Evolutionary conservation across 202 grass and related monocot genomes (phyloP), one percentile per base, ranked within the genome.

Genomic region (Eragrostis tef): DNA sequence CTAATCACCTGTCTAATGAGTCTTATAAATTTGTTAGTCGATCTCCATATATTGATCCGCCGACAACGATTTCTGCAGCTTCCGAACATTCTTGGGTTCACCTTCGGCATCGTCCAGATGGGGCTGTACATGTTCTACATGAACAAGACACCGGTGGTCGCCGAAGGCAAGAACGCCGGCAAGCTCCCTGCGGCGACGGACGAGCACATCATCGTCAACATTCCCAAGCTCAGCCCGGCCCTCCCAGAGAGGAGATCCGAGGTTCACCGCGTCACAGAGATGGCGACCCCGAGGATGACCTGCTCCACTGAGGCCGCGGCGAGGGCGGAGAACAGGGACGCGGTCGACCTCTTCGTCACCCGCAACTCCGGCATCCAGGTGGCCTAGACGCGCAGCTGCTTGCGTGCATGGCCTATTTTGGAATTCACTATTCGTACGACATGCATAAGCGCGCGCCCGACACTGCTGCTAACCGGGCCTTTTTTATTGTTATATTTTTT

Each of bases 91-190:
- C 22, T 96, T 26, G 93, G 93, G 0, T 93, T 96, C 81, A 6
- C 49, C 26, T 96, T 96, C 21, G 93, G 93, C 8, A 64, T 96
- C 17, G 68, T 81, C 1, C 93, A 96, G 84, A 96, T 96, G 93
- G 63, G 69, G 16, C 70, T 96, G 0, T 96, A 96, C 83, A 31
- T 96, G 41, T 47, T 87, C 24, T 96, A 96, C 83, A 96, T 88
- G 87, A 96, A 93, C 59, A 79, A 81, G 46, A 93, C 73, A 36
- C 86, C 75, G 6, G 57, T 71, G 17, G 22, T 36, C 29, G 19
- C 53, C 2, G 58, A 56, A 0, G 81, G 57, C 5, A 79, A 78
- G 66, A 77, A 77, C 0, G 74, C 77, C 14, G 62, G 50, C 14
- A 97, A 93, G 61, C 63, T 87, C 12, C 8, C 78, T 0, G 5